Base-by-base conservation (phyloP, 225 moss, liverwort and hornwort species). In the Sphagnum contortum region DNA sequence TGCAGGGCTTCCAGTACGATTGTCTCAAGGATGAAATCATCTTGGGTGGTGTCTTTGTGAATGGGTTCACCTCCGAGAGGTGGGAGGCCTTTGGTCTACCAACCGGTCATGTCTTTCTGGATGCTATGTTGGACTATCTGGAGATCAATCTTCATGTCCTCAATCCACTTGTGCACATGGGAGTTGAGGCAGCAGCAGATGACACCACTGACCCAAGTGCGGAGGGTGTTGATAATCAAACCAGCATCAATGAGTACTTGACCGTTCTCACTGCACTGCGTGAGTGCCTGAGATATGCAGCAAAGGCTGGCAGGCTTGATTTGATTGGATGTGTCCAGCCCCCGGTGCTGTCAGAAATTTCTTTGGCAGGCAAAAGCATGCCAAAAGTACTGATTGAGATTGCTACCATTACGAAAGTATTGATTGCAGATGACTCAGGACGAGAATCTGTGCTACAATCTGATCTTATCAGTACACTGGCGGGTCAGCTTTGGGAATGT, bases 61-160 rank as follows among this genome's bases (percentile, higher is more conserved):
- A 86, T 76, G 84, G 85, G 59, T 85, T 98, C 59, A 93, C 90
- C 45, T 72, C 74, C 72, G 93, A 93, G 62, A 88, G 82, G 64
- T 98, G 92, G 96, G 85, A 92, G 59, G 83, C 75, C 44, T 98
- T 92, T 56, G 90, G 79, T 64, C 75, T 98, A 52, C 96, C 93
- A 59, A 60, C 81, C 47, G 96, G 90, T 55, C 81, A 89, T 67
- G 83, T 52, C n/a, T 98, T 89, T 81, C 65, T 91, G 66, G 87
- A 89, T 74, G 85, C 76, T 60, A 66, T 91, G n/a, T 66, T 87
- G 53, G 87, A 77, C 45, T 93, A 98, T 64, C 71, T 98, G 49
- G 83, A 87, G 76, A 69, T 67, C 59, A 81, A 87, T 51, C 68
- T 76, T 52, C 68, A 80, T 66, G 73, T 81, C 68, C 77, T 92